Conservation (phyloP, 2,329 filamentous ascomycete genomes). For the Claviceps arundinis region DNA sequence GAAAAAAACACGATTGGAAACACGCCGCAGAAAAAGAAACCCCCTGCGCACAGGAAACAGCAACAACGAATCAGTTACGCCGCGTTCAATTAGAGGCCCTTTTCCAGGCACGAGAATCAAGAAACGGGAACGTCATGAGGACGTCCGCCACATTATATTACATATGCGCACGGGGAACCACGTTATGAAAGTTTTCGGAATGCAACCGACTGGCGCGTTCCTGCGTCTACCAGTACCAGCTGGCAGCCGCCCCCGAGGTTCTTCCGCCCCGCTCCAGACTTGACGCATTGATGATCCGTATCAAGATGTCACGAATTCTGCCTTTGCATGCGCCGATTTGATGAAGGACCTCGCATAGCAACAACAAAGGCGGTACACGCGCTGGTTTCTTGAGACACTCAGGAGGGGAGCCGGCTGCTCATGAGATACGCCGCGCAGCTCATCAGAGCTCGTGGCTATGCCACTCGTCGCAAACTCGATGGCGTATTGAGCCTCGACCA, state of each 20-base stretch:
- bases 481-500: conserved; percentile 42
- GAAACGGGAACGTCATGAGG: too few relatives aligned
- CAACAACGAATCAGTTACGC: too few relatives aligned
- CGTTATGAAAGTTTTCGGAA: too few relatives aligned
- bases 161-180: too few relatives aligned
- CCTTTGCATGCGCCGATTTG: not conserved
- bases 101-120: too few relatives aligned
- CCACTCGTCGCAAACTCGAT: conserved; percentile 20
- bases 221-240: not conserved
- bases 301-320: not conserved
- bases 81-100: too few relatives aligned
- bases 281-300: not conserved
- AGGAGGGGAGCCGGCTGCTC: not conserved
- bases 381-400: too few relatives aligned
- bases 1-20: not conserved
- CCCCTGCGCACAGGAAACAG: too few relatives aligned
- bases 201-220: not conserved
- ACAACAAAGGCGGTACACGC: too few relatives aligned
- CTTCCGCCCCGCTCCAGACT: conserved; percentile 4
- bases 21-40: too few relatives aligned
- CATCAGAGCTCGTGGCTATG: conserved; percentile 20
- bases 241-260: conserved; percentile 6
- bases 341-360: too few relatives aligned
- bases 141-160: too few relatives aligned
- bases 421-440: conserved; percentile 15